Evolutionary conservation across 257 asterid genomes (phyloP).

Genomic region (Orobanche coerulescens): DNA sequence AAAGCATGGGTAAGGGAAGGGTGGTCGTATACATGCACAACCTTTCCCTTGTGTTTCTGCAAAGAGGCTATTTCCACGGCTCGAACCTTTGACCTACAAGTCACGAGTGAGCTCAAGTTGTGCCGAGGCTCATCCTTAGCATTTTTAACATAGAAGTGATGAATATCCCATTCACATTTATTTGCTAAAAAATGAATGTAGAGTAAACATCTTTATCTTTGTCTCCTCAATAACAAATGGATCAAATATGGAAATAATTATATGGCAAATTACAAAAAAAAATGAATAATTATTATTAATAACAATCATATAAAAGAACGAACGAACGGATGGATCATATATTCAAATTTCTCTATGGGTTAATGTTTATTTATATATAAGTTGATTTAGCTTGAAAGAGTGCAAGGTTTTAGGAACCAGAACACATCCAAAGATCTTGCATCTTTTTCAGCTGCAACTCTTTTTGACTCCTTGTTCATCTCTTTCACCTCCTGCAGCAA

Average conservation of each 20-base stretch:
- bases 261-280: neutral
- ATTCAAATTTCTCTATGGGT: conserved; percentile 15
- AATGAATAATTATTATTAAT: conserved; percentile 34
- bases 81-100: too few relatives aligned
- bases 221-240: conserved; percentile 16
- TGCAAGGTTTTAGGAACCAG: conserved; percentile 98
- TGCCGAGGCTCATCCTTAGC: too few relatives aligned
- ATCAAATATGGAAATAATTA: conserved; percentile 15
- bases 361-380: neutral
- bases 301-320: too few relatives aligned
- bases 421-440: conserved; percentile 76
- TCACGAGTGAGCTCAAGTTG: too few relatives aligned
- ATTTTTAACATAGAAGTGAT: neutral
- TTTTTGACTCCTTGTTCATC: conserved; percentile 27
- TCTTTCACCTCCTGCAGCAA: conserved; percentile 51
- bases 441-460: conserved; percentile 44
- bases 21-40: too few relatives aligned
- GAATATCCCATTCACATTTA: conserved; percentile 4
- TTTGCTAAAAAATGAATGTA: conserved; percentile 6
- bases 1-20: too few relatives aligned
- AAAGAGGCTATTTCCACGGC: too few relatives aligned
- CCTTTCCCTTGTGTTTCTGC: too few relatives aligned
- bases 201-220: conserved; percentile 17
- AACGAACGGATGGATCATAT: conserved; percentile 28
- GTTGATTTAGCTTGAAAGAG: conserved; percentile 44